Evolutionary conservation across 2,329 filamentous ascomycete species (phyloP).

Genomic region (Pseudogymnoascus sp.): DNA sequence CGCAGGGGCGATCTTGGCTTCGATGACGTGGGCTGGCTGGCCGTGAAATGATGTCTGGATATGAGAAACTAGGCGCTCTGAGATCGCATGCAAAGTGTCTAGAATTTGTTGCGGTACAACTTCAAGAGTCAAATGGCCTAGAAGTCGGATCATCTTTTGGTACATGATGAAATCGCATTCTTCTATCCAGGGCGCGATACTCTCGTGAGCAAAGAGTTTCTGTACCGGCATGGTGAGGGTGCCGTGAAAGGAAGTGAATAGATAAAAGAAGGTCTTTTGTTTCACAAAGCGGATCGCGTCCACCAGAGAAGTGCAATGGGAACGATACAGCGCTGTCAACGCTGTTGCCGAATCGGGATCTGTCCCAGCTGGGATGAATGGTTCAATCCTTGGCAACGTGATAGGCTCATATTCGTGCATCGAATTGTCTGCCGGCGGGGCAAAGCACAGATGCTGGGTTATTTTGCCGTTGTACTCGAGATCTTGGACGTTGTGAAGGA

Average conservation of each 20-base stretch:
- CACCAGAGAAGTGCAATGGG: constrained; percentile 89
- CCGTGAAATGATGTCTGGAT: constrained; percentile 78
- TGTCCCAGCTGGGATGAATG: constrained; percentile 71
- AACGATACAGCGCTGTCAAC: constrained; percentile 78
- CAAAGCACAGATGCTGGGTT: constrained; percentile 51
- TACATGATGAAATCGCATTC: constrained; percentile 95
- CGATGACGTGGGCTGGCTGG: constrained; percentile 75
- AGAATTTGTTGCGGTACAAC: constrained; percentile 83
- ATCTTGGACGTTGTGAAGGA: constrained; percentile 48
- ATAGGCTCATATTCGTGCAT: constrained; percentile 62
- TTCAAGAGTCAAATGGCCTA: constrained; percentile 81
- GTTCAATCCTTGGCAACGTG: constrained; percentile 74
- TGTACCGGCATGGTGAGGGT: constrained; percentile 95
- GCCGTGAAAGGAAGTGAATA: constrained; percentile 91
- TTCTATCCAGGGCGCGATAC: constrained; percentile 84
- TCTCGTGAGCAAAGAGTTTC: constrained; percentile 76
- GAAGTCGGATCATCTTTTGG: constrained; percentile 90
- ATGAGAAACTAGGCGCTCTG: constrained; percentile 69
- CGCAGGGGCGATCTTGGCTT: constrained; percentile 81
- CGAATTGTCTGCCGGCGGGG: constrained; percentile 45
- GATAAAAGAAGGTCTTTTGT: constrained; percentile 91
- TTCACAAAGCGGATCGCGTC: constrained; percentile 95
- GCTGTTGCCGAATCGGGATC: constrained; percentile 83
- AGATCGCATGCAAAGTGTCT: constrained; percentile 80
- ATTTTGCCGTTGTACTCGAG: constrained; percentile 54